phyloP scores from a whole-genome alignment of 2,329 filamentous ascomycete species.

The Fusarium nanum region DNA sequence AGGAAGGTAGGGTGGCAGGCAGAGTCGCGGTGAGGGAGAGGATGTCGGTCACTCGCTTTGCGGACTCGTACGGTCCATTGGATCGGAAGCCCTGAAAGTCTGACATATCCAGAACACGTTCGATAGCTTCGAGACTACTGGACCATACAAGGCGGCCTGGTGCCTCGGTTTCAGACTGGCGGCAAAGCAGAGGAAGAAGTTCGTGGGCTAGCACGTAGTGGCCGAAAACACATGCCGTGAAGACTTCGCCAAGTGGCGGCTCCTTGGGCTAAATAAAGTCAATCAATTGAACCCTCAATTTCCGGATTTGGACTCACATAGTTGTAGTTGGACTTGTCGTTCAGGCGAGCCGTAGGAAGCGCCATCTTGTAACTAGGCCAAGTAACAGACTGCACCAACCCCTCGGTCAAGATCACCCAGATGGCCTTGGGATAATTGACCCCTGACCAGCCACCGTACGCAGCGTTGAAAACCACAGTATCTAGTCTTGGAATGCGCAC shows the following conservation, averaged over 20 bases:
- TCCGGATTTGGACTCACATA: constrained; percentile 47
- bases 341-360: constrained; percentile 58
- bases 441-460: constrained; percentile 87
- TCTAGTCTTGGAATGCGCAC: constrained; percentile 78
- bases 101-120: constrained; percentile 65
- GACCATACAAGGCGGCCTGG: constrained; percentile 86
- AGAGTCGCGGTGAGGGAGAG: constrained; percentile 79
- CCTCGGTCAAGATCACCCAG: constrained; percentile 63
- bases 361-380: constrained; percentile 83
- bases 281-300: not conserved
- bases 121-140: constrained; percentile 78
- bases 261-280: constrained; percentile 57
- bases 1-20: constrained; percentile 69
- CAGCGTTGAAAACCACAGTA: constrained; percentile 85
- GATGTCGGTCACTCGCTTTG: constrained; percentile 88
- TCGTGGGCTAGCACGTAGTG: constrained; percentile 91
- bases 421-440: constrained; percentile 74
- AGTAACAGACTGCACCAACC: constrained; percentile 75
- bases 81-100: constrained; percentile 82
- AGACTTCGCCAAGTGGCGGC: constrained; percentile 80
- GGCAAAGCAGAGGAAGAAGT: constrained; percentile 77
- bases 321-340: constrained; percentile 51
- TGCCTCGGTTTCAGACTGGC: constrained; percentile 54
- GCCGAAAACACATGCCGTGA: constrained; percentile 92
- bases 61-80: constrained; percentile 80